These are phyloP conservation scores for Talaromyces liani DNA, from an alignment of 495 filamentous ascomycete species.

Conservation along the genomic window DNA sequence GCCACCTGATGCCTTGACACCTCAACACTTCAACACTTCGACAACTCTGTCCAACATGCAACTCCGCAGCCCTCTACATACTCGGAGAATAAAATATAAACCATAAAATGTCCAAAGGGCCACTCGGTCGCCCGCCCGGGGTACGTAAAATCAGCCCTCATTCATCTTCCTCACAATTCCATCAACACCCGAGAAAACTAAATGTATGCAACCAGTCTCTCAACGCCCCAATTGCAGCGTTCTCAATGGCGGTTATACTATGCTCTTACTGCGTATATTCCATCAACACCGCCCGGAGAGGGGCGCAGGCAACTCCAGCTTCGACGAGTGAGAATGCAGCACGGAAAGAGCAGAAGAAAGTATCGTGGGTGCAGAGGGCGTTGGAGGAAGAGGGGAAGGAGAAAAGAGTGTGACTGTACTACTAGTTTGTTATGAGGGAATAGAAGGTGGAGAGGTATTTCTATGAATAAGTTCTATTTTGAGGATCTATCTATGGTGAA, in stretches of 20 bases:
- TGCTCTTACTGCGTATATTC: conserved; percentile 43
- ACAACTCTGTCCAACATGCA: neutral
- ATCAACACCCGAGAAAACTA: neutral
- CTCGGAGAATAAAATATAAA: neutral
- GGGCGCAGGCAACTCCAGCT: conserved; percentile 13
- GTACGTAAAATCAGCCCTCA: neutral
- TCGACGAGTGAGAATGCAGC: neutral
- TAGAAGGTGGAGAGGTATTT: neutral
- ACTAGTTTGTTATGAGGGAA: neutral
- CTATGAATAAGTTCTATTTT: neutral
- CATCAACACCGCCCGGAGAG: conserved; percentile 36
- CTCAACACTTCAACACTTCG: neutral
- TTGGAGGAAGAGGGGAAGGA: conserved; percentile 26
- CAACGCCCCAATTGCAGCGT: conserved; percentile 42
- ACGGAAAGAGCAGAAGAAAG: neutral
- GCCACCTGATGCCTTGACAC: neutral
- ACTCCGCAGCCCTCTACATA: neutral
- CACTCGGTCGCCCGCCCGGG: conserved; percentile 3
- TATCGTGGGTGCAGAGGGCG: conserved; percentile 29
- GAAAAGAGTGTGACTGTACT: neutral
- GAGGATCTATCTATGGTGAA: neutral
- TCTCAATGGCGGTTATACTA: conserved; percentile 42
- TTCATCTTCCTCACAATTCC: too few species aligned
- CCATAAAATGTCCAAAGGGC: neutral
- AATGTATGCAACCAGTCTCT: conserved; percentile 22